phyloP scores from a whole-genome alignment of 352 stramenopile genomes.

The Pythium brachiatum region DNA sequence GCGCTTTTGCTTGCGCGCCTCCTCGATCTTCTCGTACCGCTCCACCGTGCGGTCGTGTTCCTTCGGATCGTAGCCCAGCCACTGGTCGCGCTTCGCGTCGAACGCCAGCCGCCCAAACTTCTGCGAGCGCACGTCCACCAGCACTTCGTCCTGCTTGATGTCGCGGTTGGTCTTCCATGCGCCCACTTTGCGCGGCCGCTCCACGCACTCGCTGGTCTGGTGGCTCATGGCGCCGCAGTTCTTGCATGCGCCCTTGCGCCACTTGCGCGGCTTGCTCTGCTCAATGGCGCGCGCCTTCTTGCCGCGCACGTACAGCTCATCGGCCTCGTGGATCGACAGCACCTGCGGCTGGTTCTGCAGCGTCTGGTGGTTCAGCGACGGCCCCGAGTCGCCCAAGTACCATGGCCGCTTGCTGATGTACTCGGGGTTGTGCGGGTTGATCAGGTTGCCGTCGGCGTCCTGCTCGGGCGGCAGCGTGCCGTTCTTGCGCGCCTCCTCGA shows the following conservation, averaged over 20 bases:
- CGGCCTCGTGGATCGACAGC: slow-evolving; percentile 88
- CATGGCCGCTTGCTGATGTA: slow-evolving; percentile 99
- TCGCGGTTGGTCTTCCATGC: slow-evolving; percentile 93
- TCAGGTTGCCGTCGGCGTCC: slow-evolving; percentile 93
- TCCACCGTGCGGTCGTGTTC: slow-evolving; percentile 77
- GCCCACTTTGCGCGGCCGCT: slow-evolving; percentile 88
- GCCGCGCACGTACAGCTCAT: slow-evolving; percentile 71
- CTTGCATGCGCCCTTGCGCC: slow-evolving; percentile 91
- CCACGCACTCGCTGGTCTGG: slow-evolving; percentile 91
- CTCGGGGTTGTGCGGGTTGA: slow-evolving; percentile 99
- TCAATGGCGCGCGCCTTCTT: slow-evolving; percentile 17
- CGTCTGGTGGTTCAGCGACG: slow-evolving; percentile 95
- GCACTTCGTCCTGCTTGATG: slow-evolving; percentile 81
- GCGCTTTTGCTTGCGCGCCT: slow-evolving; percentile 70
- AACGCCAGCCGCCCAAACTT: slow-evolving; percentile 95
- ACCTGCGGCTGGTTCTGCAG: slow-evolving; percentile 90
- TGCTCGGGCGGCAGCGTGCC: slow-evolving; percentile 85
- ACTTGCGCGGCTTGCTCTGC: slow-evolving; percentile 49
- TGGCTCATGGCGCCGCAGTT: slow-evolving; percentile 94
- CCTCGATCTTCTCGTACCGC: slow-evolving; percentile 83
- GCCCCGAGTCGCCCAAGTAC: slow-evolving; percentile 95
- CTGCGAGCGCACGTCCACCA: slow-evolving; percentile 84
- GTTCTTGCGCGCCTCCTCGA: slow-evolving; percentile 89
- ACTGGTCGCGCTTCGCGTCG: slow-evolving; percentile 97
- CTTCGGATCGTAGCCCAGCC: slow-evolving; percentile 92